Base-by-base conservation (phyloP, 2,329 filamentous ascomycete species). In the Ceratocystis alfenasii region DNA sequence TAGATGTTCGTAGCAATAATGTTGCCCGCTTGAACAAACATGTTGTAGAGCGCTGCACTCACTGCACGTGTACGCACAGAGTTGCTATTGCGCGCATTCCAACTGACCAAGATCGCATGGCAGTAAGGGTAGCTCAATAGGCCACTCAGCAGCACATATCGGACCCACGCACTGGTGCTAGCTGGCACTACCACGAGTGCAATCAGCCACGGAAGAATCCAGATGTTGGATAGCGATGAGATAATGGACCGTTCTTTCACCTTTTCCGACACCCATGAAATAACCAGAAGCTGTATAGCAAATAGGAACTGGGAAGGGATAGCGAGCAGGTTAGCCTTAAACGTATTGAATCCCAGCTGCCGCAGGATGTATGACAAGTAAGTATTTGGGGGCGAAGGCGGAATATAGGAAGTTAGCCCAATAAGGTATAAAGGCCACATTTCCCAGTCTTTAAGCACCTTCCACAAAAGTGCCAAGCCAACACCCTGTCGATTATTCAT, bases 341-440 rank as follows among this genome's bases (percentile, higher is more conserved):
- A 80, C 5, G 78, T 74, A 3, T 74, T 75, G 60, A 77, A 78
- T 0, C 78, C 78, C 36, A 80, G 72, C 25, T 75, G 71, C 1
- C 74, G 74, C 0, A 80, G 72, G 15, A 77, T 78, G 64, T 75
- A 75, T 6, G 79, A 77, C 8, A 81, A 72, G 62, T 81, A 81
- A 0, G 74, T 77, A 66, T 69, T 73, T 8, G 77, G 76, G 1
- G 79, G 76, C 0, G 75, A 68, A 0, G 75, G 74, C 0, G 77
- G 76, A 64, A 79, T 78, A 64, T 78, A 78, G 0, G 71, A 70
- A 63, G 73, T 83, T 3, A 84, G 72, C 0, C 82, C 81, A 25
- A 83, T 76, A 53, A 81, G 69, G 69, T 83, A 84, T 22, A 81
- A 71, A 1, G 80, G 82, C 82, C 81, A 87, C 70, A 86, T 76